phyloP scores from a whole-genome alignment of 2,329 filamentous ascomycete species.

The Bertia moriformis region DNA sequence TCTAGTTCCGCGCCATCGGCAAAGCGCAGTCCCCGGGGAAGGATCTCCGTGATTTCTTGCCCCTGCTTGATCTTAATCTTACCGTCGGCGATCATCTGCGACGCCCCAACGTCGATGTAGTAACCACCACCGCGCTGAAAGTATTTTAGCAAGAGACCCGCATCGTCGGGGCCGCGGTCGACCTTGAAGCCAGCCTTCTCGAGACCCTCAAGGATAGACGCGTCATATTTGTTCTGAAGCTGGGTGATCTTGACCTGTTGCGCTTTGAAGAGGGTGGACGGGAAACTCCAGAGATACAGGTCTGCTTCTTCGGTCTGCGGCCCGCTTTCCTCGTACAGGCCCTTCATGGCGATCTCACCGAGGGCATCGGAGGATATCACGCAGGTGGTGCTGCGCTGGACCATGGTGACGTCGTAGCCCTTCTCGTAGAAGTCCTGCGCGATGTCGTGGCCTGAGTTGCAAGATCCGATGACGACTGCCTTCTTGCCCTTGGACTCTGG shows the following conservation, averaged over 20 bases:
- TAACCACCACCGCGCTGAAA: slow-evolving; percentile 45
- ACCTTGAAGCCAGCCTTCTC: slow-evolving; percentile 39
- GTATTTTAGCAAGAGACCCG: slow-evolving; percentile 42
- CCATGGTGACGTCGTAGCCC: slow-evolving; percentile 42
- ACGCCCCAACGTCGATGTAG: slow-evolving; percentile 41
- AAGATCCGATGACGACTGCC: slow-evolving; percentile 39
- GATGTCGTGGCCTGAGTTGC: slow-evolving; percentile 45
- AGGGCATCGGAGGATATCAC: slow-evolving; percentile 35
- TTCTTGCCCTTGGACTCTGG: slow-evolving; percentile 24
- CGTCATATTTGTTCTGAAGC: slow-evolving; percentile 18
- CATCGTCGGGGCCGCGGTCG: slow-evolving; percentile 36
- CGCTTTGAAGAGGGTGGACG: slow-evolving; percentile 43
- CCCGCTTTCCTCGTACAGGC: slow-evolving; percentile 30
- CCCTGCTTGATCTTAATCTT: slow-evolving; percentile 38
- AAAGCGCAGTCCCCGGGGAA: slow-evolving; percentile 21
- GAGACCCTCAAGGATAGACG: slow-evolving; percentile 28
- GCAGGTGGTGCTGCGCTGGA: slow-evolving; percentile 42
- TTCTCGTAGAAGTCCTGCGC: slow-evolving; percentile 41
- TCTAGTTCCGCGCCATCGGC: slow-evolving; percentile 31
- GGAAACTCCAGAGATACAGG: slow-evolving; percentile 38
- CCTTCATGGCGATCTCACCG: slow-evolving; percentile 34
- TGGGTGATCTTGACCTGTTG: slow-evolving; percentile 31
- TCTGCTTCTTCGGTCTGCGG: slow-evolving; percentile 56
- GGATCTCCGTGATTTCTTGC: slow-evolving; percentile 30
- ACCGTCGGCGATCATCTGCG: slow-evolving; percentile 36